Percentiles rank a stretch among this genome's conserved stretches.
Conservation (phyloP, 2,329 filamentous ascomycete species). For the Monosporascus sp. region DNA sequence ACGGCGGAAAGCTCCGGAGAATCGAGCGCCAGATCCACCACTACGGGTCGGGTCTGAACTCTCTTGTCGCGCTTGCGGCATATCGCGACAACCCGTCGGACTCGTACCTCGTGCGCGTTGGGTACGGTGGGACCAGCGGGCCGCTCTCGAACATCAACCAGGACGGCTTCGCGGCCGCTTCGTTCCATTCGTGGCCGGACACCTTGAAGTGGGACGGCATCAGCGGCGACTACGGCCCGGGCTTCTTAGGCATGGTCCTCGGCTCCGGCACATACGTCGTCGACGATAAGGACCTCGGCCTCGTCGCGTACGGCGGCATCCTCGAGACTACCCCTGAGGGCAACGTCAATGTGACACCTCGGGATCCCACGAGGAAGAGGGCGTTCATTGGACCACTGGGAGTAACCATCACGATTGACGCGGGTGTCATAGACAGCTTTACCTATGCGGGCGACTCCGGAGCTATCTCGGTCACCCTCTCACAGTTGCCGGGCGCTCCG, state of each 20-base stretch:
- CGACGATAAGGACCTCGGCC: conserved; percentile 37
- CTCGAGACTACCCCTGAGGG: conserved; percentile 19
- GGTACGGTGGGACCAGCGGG: conserved; percentile 48
- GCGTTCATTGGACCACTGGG: conserved; percentile 44
- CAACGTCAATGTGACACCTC: conserved; percentile 32
- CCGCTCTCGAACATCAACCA: conserved; percentile 51
- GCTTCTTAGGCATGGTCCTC: conserved; percentile 46
- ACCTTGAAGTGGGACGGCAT: conserved; percentile 52
- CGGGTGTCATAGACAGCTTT: conserved; percentile 36
- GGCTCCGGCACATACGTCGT: conserved; percentile 46
- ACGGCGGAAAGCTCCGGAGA: conserved; percentile 35
- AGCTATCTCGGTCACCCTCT: conserved; percentile 24
- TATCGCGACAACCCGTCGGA: conserved; percentile 43
- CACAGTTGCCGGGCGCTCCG: conserved; percentile 24
- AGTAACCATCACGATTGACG: conserved; percentile 35
- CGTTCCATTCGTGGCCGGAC: conserved; percentile 54
- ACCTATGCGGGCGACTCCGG: conserved; percentile 23
- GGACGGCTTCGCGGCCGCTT: conserved; percentile 49
- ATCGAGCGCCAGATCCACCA: conserved; percentile 53
- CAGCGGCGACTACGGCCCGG: conserved; percentile 52
- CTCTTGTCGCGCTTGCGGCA: conserved; percentile 46
- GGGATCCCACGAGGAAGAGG: conserved; percentile 41
- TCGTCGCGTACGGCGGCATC: conserved; percentile 46
- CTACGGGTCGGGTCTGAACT: conserved; percentile 55
- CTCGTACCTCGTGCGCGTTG: conserved; percentile 46